These are phyloP conservation scores for Raphanus raphanistrum DNA, from an alignment of 345 rosid species.

Conservation along the genomic window DNA sequence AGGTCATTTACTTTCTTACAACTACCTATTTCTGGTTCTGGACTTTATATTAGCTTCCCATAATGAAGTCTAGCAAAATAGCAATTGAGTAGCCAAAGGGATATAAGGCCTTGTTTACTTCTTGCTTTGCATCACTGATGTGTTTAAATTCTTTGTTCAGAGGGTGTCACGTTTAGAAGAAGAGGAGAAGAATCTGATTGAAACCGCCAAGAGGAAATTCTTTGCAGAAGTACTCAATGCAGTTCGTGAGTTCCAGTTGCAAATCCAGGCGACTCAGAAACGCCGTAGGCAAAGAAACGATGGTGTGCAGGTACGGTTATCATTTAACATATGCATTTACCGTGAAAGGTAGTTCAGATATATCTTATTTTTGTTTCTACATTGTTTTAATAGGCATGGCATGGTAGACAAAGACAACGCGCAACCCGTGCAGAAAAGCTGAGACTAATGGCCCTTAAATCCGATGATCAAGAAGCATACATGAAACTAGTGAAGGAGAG, in stretches of 20 bases:
- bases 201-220: slow-evolving; percentile 80
- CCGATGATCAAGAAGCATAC: slow-evolving; percentile 98
- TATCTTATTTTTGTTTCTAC: not conserved
- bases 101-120: not conserved
- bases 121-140: slow-evolving; percentile 30
- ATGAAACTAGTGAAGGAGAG: slow-evolving; percentile 98
- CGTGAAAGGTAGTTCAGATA: not conserved
- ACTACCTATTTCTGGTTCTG: not conserved
- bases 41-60: not conserved
- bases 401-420: slow-evolving; percentile 99
- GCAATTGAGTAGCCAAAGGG: not conserved
- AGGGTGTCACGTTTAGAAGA: slow-evolving; percentile 84
- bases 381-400: slow-evolving; percentile 74
- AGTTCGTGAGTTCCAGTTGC: slow-evolving; percentile 85
- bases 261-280: slow-evolving; percentile 75
- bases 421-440: slow-evolving; percentile 96
- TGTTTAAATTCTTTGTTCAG: slow-evolving; percentile 48
- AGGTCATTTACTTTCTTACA: slow-evolving; percentile 50
- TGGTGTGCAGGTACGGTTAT: slow-evolving; percentile 64
- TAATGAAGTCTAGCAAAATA: not conserved
- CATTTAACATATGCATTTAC: not conserved
- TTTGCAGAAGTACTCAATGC: slow-evolving; percentile 88
- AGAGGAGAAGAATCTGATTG: slow-evolving; percentile 76
- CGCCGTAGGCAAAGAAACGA: slow-evolving; percentile 98
- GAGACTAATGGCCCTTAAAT: slow-evolving; percentile 93